Base-by-base conservation (phyloP, 306 rosid species). In the Trifolium subterraneum region DNA sequence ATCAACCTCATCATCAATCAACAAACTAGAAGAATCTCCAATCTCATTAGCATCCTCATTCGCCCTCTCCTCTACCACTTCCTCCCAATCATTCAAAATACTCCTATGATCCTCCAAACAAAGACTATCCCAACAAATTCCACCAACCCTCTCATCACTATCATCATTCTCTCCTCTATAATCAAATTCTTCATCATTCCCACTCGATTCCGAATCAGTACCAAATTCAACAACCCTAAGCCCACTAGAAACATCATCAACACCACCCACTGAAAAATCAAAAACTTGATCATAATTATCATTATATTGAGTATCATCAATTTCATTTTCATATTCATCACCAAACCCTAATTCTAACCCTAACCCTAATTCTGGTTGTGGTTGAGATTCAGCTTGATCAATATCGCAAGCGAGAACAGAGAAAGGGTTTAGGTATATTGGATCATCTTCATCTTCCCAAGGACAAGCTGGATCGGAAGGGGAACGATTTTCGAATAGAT, bases 101-200 rank as follows among this genome's bases (percentile, higher is more conserved):
- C 78, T 82, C 76, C 94, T 78, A 70, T 84, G 88, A 15, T 89
- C 93, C 61, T 90, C 96, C 79, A 86, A 81, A 77, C 85, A 79
- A 67, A 84, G 72, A 42, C 76, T 81, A 29, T 90, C 90, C 90
- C 87, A 91, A 78, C 85, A 80, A 45, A 83, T 76, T 4, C 83
- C 84, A 72, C 70, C 60, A 62, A 80, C 60, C 73, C 86, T 69
- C n/a, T 55, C 82, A 15, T 68, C 72, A 16, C 79, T 86, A 39
- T 58, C 78, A 11, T 70, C 72, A 16, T 80, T 83, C 41, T 62
- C 75, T 8, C 67, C 68, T 35, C 69, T 77, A 10, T 78, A 66
- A 71, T 71, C 59, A 38, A 82, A 45, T 41, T 80, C 87, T 2
- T 74, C 80, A 18, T 44, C 77, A 13, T 55, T 83, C 7, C 52